phyloP scores from a whole-genome alignment of 164 flowering plant genomes.

The Vitis rupestris region DNA sequence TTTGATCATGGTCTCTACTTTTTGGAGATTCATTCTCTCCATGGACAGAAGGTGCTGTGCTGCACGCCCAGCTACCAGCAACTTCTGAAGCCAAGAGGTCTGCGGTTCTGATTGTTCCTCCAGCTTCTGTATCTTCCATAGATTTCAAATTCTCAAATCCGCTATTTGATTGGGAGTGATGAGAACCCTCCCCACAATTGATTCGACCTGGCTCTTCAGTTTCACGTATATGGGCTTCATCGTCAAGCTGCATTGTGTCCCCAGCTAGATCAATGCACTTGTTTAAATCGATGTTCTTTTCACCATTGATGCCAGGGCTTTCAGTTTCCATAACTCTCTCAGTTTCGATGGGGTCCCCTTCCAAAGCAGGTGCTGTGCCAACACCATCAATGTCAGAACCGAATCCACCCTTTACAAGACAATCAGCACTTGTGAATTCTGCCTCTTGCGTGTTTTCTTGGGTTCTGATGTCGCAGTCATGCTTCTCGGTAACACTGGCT shows the following conservation, averaged over 20 bases:
- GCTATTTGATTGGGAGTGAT: constrained; percentile 29
- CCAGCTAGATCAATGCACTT: constrained; percentile 35
- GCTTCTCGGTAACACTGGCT: constrained; percentile 78
- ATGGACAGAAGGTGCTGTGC: constrained; percentile 81
- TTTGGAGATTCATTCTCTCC: constrained; percentile 79
- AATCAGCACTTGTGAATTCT: constrained; percentile 62
- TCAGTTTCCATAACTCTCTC: constrained; percentile 74
- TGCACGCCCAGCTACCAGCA: constrained; percentile 90
- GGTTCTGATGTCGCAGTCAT: constrained; percentile 65
- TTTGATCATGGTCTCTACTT: constrained; percentile 32
- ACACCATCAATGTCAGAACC: constrained; percentile 79
- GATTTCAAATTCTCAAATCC: constrained; percentile 24
- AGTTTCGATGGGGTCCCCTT: constrained; percentile 55
- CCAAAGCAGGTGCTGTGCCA: constrained; percentile 52
- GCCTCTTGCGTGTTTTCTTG: constrained; percentile 78
- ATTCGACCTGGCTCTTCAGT: constrained; percentile 29
- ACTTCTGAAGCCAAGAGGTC: constrained; percentile 92
- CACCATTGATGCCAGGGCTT: constrained; percentile 43
- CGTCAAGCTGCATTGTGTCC: constrained; percentile 80
- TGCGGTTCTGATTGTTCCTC: constrained; percentile 58
- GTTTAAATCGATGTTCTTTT: constrained; percentile 35
- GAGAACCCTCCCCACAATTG: constrained; percentile 16
- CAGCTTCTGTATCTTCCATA: constrained; percentile 67
- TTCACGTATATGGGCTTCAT: constrained; percentile 47
- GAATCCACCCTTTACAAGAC: constrained; percentile 53